phyloP scores from a whole-genome alignment of 805 yeast species.

The Saccharomycopsis selenospora region DNA sequence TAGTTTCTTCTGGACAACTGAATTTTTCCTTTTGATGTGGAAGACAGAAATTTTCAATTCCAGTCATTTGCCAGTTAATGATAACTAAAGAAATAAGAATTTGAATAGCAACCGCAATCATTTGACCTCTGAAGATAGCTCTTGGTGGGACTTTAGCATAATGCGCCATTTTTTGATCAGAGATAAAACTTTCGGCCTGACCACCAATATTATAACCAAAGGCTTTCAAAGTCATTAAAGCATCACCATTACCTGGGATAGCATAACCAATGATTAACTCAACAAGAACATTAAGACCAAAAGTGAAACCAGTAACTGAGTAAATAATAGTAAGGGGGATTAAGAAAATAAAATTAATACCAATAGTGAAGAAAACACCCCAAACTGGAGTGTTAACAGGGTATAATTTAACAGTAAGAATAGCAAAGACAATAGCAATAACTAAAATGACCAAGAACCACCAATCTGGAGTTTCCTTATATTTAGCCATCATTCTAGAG shows the following conservation, averaged over 20 bases:
- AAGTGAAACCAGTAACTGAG: constrained; percentile 40
- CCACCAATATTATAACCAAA: constrained; percentile 54
- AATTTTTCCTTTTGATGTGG: constrained; percentile 34
- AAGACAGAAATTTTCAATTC: constrained; percentile 31
- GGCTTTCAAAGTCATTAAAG: constrained; percentile 44
- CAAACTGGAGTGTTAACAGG: constrained; percentile 51
- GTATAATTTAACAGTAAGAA: constrained; percentile 40
- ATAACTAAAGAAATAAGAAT: constrained; percentile 29
- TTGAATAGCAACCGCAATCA: constrained; percentile 30
- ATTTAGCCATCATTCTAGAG: constrained; percentile 47
- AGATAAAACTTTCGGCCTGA: constrained; percentile 56
- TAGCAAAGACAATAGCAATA: constrained; percentile 37
- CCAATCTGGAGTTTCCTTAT: constrained; percentile 58
- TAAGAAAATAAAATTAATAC: constrained; percentile 42
- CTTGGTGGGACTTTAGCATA: constrained; percentile 53
- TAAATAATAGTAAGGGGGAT: constrained; percentile 44
- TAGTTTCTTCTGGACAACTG: constrained; percentile 33
- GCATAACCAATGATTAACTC: constrained; percentile 53
- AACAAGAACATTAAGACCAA: constrained; percentile 46
- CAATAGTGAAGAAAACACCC: constrained; percentile 49
- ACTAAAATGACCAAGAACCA: constrained; percentile 41
- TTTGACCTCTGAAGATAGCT: constrained; percentile 45
- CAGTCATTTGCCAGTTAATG: constrained; percentile 31
- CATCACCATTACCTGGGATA: constrained; percentile 47
- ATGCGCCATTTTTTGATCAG: constrained; percentile 50